phyloP scores from a whole-genome alignment of 1,284 basidiomycete genomes.

The Heimioporus punctisporus region DNA sequence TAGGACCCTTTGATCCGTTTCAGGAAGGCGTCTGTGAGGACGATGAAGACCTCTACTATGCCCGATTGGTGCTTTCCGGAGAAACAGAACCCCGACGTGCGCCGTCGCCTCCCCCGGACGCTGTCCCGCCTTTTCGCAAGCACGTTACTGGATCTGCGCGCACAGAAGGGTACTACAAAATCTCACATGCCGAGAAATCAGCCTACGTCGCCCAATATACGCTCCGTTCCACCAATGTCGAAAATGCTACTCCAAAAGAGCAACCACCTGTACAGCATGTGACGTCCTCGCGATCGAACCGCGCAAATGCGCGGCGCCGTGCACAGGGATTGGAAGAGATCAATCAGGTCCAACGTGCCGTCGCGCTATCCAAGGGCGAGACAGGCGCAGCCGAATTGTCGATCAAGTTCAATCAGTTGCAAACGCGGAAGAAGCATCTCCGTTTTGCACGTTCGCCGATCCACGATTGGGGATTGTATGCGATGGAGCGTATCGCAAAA shows the following conservation, averaged over 20 bases:
- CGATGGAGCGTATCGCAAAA: slow-evolving; percentile 91
- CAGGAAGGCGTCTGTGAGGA: slow-evolving; percentile 72
- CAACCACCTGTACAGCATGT: slow-evolving; percentile 54
- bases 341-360: slow-evolving; percentile 79
- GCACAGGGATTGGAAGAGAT: slow-evolving; percentile 96
- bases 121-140: slow-evolving; percentile 54
- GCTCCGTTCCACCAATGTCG: slow-evolving; percentile 48
- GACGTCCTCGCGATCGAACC: slow-evolving; percentile 88
- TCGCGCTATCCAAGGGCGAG: slow-evolving; percentile 76
- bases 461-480: slow-evolving; percentile 98
- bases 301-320: slow-evolving; percentile 92
- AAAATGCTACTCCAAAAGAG: slow-evolving; percentile 41
- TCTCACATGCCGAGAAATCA: slow-evolving; percentile 91
- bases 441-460: slow-evolving; percentile 96
- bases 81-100: slow-evolving; percentile 28
- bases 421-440: slow-evolving; percentile 98
- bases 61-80: slow-evolving; percentile 62
- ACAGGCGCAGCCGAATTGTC: slow-evolving; percentile 63
- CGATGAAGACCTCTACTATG: slow-evolving; percentile 92
- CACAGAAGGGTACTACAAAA: slow-evolving; percentile 95
- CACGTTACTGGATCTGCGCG: slow-evolving; percentile 86
- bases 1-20: slow-evolving; percentile 58
- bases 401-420: slow-evolving; percentile 98
- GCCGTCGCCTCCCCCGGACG: slow-evolving; percentile 32
- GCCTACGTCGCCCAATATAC: slow-evolving; percentile 85